Percentiles rank a stretch among this genome's conserved stretches.
Evolutionary conservation across 139 green algal species (phyloP).

Genomic region (Pedinophyceae sp.): DNA sequence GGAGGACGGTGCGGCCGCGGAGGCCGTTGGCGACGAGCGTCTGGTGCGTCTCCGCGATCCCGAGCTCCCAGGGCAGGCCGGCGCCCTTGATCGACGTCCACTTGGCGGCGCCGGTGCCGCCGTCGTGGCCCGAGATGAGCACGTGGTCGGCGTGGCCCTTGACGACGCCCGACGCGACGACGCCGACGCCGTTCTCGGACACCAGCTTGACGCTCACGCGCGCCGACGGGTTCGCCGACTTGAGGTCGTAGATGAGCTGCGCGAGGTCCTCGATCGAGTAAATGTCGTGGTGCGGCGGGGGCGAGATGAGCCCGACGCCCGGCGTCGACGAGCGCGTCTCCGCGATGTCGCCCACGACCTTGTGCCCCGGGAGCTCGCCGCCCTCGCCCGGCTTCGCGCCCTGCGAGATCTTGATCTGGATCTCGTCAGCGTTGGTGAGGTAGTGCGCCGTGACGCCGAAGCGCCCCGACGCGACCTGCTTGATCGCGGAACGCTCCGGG

Average conservation of each 20-base stretch:
- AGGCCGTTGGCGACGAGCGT: constrained; percentile 92
- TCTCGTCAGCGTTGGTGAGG: constrained; percentile 85
- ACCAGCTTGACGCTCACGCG: constrained; percentile 88
- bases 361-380: constrained; percentile 80
- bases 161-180: constrained; percentile 74
- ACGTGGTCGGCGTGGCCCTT: constrained; percentile 94
- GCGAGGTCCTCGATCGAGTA: constrained; percentile 42
- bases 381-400: constrained; percentile 66
- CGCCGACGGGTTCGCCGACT: constrained; percentile 47
- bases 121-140: constrained; percentile 85
- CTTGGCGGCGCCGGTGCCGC: constrained; percentile 75
- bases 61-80: constrained; percentile 86
- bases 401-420: constrained; percentile 91
- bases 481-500: constrained; percentile 72
- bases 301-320: constrained; percentile 76
- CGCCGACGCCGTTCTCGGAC: constrained; percentile 81
- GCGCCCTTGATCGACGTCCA: constrained; percentile 64
- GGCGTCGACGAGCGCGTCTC: constrained; percentile 67
- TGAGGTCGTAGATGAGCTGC: constrained; percentile 39
- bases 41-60: constrained; percentile 85
- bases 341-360: constrained; percentile 78
- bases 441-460: constrained; percentile 89
- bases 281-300: constrained; percentile 35
- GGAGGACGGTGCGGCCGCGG: constrained; percentile 60
- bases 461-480: constrained; percentile 67